Percentiles rank a stretch among this genome's conserved stretches.
phyloP scores from a whole-genome alignment of 1,139 yeast species.

The Hansenula sp. region DNA sequence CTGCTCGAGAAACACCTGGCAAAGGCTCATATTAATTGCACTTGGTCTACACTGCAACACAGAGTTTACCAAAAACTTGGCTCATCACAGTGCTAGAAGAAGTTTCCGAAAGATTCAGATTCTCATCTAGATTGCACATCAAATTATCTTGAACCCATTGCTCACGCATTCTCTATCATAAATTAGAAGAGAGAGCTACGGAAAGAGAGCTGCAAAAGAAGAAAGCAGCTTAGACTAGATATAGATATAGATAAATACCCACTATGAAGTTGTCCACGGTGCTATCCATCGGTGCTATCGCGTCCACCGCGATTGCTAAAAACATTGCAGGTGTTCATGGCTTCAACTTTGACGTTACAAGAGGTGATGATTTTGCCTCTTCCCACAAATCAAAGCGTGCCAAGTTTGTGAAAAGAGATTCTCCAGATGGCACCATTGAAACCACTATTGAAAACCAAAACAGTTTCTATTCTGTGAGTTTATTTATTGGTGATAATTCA shows the following conservation, averaged over 20 bases:
- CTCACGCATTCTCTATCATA: too few relatives aligned
- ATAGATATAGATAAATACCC: not conserved
- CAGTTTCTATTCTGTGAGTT: constrained; percentile 45
- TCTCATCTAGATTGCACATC: too few relatives aligned
- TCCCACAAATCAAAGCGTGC: constrained; percentile 20
- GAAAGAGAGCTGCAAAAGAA: not conserved
- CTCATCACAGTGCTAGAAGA: too few relatives aligned
- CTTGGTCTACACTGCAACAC: too few relatives aligned
- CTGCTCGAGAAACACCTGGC: too few relatives aligned
- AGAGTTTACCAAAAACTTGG: too few relatives aligned
- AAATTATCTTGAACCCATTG: too few relatives aligned
- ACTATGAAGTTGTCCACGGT: not conserved
- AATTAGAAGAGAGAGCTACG: not conserved
- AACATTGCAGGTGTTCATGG: constrained; percentile 12
- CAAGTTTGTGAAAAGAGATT: constrained; percentile 31
- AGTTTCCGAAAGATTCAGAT: too few relatives aligned
- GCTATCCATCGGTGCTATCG: not conserved
- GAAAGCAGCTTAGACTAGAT: not conserved
- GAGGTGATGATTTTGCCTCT: constrained; percentile 22
- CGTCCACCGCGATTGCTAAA: constrained; percentile 10
- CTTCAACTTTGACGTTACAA: constrained; percentile 20
- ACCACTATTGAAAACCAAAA: constrained; percentile 40
- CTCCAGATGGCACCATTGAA: constrained; percentile 31
- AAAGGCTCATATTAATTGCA: too few relatives aligned
- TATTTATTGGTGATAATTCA: constrained; percentile 50